phyloP scores from a whole-genome alignment of 1,284 basidiomycete genomes.

The Puccinia sorghi region DNA sequence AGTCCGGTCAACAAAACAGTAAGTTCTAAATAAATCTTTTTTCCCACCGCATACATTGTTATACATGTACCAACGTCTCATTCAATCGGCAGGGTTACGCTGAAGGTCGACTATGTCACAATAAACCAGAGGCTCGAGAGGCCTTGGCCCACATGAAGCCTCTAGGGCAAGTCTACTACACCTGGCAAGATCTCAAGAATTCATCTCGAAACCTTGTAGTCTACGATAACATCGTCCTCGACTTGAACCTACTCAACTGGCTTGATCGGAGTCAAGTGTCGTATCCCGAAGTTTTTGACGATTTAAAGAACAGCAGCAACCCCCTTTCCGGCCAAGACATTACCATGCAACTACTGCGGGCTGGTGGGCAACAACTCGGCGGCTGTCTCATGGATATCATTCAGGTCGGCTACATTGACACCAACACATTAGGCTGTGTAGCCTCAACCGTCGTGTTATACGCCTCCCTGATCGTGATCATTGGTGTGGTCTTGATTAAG shows the following conservation, averaged over 20 bases:
- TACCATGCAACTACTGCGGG: constrained; percentile 76
- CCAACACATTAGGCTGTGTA: constrained; percentile 89
- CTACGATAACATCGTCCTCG: constrained; percentile 89
- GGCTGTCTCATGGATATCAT: constrained; percentile 82
- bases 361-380: constrained; percentile 66
- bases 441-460: constrained; percentile 93
- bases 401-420: constrained; percentile 90
- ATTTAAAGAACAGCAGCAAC: constrained; percentile 70
- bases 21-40: background rate
- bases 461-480: constrained; percentile 92
- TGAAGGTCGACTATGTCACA: constrained; percentile 71
- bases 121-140: constrained; percentile 64
- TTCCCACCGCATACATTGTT: no score
- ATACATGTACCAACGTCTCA: background rate
- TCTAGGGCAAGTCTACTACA: constrained; percentile 85
- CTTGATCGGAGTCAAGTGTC: constrained; percentile 74
- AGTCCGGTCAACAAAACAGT: constrained; percentile 67
- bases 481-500: constrained; percentile 91
- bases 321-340: constrained; percentile 77
- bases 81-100: constrained; percentile 63
- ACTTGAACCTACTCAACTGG: constrained; percentile 80
- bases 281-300: constrained; percentile 79
- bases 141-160: constrained; percentile 63
- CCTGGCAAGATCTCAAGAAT: constrained; percentile 80
- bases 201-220: constrained; percentile 78